phyloP scores from a whole-genome alignment of 108 stramenopile genomes.

The Pseudonitzschia delicatissima region DNA sequence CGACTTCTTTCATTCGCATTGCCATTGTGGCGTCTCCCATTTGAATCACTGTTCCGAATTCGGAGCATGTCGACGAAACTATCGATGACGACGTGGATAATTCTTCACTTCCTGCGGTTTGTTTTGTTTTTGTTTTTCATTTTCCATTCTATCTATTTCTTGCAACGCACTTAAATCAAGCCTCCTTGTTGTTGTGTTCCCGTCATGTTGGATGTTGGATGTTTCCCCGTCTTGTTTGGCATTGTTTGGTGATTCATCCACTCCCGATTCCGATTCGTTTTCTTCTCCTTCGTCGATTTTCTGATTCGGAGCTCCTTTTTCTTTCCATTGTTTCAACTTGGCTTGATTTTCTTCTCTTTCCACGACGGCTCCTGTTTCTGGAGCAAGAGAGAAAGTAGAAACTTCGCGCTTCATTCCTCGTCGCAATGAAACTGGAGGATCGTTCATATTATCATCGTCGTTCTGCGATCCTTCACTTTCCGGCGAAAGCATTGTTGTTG shows the following conservation, averaged over 20 bases:
- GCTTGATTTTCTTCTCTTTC: constrained; percentile 2
- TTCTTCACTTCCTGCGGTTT: constrained; percentile 3
- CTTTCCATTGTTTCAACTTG: background rate
- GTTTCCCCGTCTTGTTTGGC: background rate
- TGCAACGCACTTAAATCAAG: constrained; percentile 15
- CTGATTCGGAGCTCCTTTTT: background rate
- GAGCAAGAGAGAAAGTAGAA: constrained; percentile 8
- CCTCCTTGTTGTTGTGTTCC: background rate
- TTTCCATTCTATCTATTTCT: constrained; percentile 7
- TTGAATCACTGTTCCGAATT: constrained; percentile 55
- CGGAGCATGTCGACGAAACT: constrained; percentile 46
- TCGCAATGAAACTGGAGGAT: background rate
- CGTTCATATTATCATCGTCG: background rate
- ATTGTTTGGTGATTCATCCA: background rate
- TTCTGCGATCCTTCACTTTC: background rate
- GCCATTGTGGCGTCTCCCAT: constrained; percentile 12
- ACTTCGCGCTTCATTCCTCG: background rate
- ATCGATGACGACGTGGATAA: constrained; percentile 27
- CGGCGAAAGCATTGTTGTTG: background rate
- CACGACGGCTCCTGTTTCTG: constrained; percentile 5
- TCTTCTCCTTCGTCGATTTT: constrained; percentile 1
- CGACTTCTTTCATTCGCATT: constrained; percentile 30
- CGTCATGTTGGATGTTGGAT: background rate
- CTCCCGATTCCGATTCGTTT: background rate
- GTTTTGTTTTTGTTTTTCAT: background rate